These are phyloP conservation scores for Capsicum rhomboideum DNA, from an alignment of 257 asterid species.

Conservation along the genomic window DNA sequence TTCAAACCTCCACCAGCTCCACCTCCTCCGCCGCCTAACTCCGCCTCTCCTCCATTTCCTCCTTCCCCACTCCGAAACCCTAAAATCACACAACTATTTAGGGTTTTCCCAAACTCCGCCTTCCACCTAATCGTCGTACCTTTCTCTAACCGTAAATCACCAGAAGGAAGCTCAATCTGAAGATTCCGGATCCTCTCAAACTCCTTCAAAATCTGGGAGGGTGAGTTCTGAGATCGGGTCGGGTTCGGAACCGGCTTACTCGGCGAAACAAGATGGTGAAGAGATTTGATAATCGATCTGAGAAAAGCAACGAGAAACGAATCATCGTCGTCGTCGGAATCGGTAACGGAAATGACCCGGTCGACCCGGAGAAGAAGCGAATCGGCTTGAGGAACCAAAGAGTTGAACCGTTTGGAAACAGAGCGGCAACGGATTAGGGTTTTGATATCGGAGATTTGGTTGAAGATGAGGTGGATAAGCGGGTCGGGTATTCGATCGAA, in stretches of 20 bases:
- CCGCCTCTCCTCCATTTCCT: conserved; percentile 13
- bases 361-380: conserved; percentile 62
- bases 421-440: conserved; percentile 53
- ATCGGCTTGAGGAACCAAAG: conserved; percentile 50
- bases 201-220: conserved; percentile 42
- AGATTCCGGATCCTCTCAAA: conserved; percentile 33
- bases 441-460: conserved; percentile 45
- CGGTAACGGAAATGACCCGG: conserved; percentile 44
- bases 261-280: conserved; percentile 27
- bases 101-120: conserved; percentile 47
- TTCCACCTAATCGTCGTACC: conserved; percentile 45
- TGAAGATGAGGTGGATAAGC: conserved; percentile 44
- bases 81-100: conserved; percentile 45
- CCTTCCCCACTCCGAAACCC: conserved; percentile 20
- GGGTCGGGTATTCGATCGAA: conserved; percentile 62
- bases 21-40: conserved; percentile 23
- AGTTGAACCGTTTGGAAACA: conserved; percentile 41
- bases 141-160: conserved; percentile 41
- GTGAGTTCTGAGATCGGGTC: conserved; percentile 30
- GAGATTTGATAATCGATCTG: conserved; percentile 31
- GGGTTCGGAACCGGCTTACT: conserved; percentile 2
- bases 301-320: conserved; percentile 30
- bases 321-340: conserved; percentile 20
- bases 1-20: conserved; percentile 23
- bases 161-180: conserved; percentile 50